These are phyloP conservation scores for Aureobasidium sp. DNA, from an alignment of 2,329 filamentous ascomycete genomes.

Conservation along the genomic window DNA sequence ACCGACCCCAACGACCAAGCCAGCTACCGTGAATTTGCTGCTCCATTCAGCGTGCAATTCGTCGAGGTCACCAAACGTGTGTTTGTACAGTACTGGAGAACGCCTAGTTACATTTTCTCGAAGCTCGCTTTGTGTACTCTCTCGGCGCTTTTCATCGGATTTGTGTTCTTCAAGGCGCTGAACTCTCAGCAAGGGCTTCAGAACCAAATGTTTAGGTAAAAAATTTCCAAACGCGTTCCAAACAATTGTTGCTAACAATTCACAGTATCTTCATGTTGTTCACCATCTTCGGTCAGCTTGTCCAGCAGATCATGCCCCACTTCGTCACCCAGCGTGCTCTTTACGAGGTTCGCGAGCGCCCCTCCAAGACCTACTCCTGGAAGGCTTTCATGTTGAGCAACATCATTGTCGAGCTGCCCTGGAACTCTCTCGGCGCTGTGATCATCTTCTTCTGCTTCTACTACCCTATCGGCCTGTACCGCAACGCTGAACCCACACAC, in stretches of 20 bases:
- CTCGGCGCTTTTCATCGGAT: conserved; percentile 68
- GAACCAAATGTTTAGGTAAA: conserved; percentile 62
- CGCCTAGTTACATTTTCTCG: conserved; percentile 79
- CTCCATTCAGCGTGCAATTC: conserved; percentile 61
- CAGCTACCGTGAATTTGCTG: conserved; percentile 65
- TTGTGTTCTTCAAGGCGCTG: conserved; percentile 62
- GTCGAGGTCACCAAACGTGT: conserved; percentile 61
- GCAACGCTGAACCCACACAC: conserved; percentile 55
- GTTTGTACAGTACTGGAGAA: conserved; percentile 89
- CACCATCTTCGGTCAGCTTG: conserved; percentile 71
- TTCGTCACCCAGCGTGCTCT: conserved; percentile 74
- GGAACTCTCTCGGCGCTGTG: conserved; percentile 68
- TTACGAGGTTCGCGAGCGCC: conserved; percentile 78
- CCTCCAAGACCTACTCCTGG: conserved; percentile 79
- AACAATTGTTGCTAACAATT: neutral
- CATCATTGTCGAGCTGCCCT: conserved; percentile 77
- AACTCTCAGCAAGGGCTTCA: conserved; percentile 70
- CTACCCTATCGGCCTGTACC: conserved; percentile 69
- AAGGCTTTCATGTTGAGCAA: conserved; percentile 76
- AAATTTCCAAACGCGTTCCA: too few relatives aligned
- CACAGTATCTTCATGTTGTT: conserved; percentile 66
- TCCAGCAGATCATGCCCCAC: conserved; percentile 73
- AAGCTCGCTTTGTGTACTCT: conserved; percentile 61
- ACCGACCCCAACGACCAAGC: conserved; percentile 21
- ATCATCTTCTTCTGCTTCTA: conserved; percentile 77